Conservation (phyloP, 495 filamentous ascomycete species). For the Aspergillus baeticus region DNA sequence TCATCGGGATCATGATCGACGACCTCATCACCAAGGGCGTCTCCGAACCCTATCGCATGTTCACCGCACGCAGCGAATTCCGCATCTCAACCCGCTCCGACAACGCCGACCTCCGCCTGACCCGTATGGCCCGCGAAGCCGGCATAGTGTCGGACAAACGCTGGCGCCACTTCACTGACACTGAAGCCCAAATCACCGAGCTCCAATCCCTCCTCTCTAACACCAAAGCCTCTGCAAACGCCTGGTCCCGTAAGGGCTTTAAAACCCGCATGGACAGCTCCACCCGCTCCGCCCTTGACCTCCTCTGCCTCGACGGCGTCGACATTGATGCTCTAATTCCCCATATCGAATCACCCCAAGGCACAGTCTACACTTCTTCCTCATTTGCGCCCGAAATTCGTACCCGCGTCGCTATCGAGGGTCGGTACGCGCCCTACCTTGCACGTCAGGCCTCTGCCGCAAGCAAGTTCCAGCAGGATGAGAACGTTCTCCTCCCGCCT, state of each 20-base stretch:
- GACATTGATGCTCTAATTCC: conserved; percentile 53
- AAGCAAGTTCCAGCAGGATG: conserved; percentile 69
- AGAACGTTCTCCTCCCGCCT: conserved; percentile 66
- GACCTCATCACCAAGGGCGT: conserved; percentile 97
- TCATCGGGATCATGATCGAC: conserved; percentile 99
- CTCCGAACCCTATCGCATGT: conserved; percentile 97
- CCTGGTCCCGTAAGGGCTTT: conserved; percentile 72
- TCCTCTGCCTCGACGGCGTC: conserved; percentile 63
- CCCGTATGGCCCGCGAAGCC: conserved; percentile 69
- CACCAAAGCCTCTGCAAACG: conserved; percentile 51
- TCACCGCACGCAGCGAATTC: conserved; percentile 94
- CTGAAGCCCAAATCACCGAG: conserved; percentile 61
- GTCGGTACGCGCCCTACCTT: conserved; percentile 82
- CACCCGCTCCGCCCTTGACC: conserved; percentile 67
- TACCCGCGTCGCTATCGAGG: conserved; percentile 73
- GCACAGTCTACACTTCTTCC: conserved; percentile 37
- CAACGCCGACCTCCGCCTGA: conserved; percentile 89
- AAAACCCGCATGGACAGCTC: conserved; percentile 57
- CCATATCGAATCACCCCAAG: conserved; percentile 46
- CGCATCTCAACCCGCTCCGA: conserved; percentile 87
- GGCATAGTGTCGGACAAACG: conserved; percentile 78
- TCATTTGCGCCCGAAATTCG: conserved; percentile 56
- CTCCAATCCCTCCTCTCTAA: conserved; percentile 58
- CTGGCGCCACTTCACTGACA: conserved; percentile 67
- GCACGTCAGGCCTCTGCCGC: conserved; percentile 63